Base-by-base conservation (phyloP, 139 green algal species). In the Coelastrella sp. region DNA sequence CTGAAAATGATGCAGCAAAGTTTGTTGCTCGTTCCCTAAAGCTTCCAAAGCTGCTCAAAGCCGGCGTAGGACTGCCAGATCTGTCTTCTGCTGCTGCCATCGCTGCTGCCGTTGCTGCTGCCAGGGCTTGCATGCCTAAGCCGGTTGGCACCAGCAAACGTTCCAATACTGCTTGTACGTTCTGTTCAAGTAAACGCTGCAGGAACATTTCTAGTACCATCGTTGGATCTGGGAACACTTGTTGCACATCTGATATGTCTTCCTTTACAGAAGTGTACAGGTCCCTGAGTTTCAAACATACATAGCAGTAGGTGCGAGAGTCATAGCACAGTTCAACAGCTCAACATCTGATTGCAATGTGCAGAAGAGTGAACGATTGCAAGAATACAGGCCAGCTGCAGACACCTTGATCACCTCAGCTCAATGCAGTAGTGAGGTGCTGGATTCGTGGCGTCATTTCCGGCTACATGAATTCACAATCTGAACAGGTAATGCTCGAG, bases 131-230 rank as follows among this genome's bases (percentile, higher is more conserved):
- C 85, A 90, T 83, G 73, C 85, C 85, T 3, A 60, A 47, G 22
- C 73, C 59, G 17, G 19, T 59, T 20, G 83, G 66, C 60, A 91
- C 57, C 89, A 96, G 90, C 93, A 93, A 81, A 23, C 83, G 59
- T 65, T 95, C 91, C 59, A 97, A 79, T 3, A 88, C 92, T 4
- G 88, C 81, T 81, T 95, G 87, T n/a, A 96, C 91, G 13, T 92
- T 90, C 73, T 97, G 92, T 89, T 96, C 95, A 90, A 96, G 94
- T 47, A 97, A 80, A 13, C 95, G 91, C 83, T 92, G 89, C 17
- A 96, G 59, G 19, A 95, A 91, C 58, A 90, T 60, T 5, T 88
- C 82, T 64, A 96, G 77, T 54, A 93, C 92, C 23, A 81, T 73
- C 75, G 17, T 32, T 22, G 92, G 91, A 13, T 32, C 47, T 3